Conservation (phyloP, 257 asterid species). For the Primulina eburnea region DNA sequence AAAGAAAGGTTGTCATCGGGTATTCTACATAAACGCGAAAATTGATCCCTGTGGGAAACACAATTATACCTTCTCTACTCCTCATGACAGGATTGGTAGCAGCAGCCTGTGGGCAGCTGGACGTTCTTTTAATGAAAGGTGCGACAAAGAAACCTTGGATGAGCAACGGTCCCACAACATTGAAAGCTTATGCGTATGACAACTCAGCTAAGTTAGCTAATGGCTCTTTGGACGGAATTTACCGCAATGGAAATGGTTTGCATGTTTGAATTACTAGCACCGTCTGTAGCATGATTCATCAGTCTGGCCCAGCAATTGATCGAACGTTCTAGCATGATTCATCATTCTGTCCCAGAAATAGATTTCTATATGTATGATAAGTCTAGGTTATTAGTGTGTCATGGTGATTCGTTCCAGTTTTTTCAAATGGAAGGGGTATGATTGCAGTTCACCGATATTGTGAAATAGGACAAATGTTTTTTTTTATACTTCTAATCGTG, state of each 20-base stretch:
- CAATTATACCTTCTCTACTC: background rate
- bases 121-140: slow-evolving; percentile 44
- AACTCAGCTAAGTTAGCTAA: slow-evolving; percentile 46
- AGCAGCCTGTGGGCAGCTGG: slow-evolving; percentile 68
- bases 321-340: background rate
- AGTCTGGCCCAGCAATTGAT: no score
- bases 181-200: slow-evolving; percentile 43
- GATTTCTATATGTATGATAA: background rate
- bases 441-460: background rate
- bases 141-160: slow-evolving; percentile 26
- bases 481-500: background rate
- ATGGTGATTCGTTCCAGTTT: background rate
- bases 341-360: background rate
- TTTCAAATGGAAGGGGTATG: background rate
- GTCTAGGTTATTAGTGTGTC: background rate
- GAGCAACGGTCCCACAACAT: slow-evolving; percentile 48
- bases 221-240: slow-evolving; percentile 55
- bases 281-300: background rate
- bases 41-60: background rate
- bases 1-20: no score
- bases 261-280: slow-evolving; percentile 40
- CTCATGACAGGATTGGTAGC: slow-evolving; percentile 59
- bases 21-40: background rate
- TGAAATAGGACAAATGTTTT: background rate
- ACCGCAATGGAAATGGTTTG: slow-evolving; percentile 61